Percentiles rank a stretch among this genome's conserved stretches.
These are phyloP conservation scores for Capsicum pubescens DNA, from an alignment of 257 asterid species.

Conservation along the genomic window DNA sequence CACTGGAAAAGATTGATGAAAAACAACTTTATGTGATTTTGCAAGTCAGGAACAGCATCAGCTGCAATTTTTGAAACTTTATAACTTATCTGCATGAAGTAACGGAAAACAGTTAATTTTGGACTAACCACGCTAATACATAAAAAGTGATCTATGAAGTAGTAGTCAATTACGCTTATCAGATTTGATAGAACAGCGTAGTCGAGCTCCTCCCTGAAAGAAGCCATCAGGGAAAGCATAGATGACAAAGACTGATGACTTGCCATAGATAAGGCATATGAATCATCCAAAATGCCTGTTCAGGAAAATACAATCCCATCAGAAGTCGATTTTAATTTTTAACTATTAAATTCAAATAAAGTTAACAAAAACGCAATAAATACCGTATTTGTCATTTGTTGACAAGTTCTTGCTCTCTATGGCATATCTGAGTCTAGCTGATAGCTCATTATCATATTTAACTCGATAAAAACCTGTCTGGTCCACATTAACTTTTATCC, in stretches of 20 bases:
- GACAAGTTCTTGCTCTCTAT: constrained; percentile 76
- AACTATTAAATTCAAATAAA: constrained; percentile 2
- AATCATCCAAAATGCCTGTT: constrained; percentile 90
- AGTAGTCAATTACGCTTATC: constrained; percentile 61
- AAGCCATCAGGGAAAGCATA: constrained; percentile 82
- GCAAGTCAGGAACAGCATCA: constrained; percentile 77
- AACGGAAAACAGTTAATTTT: constrained; percentile 26
- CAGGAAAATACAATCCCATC: constrained; percentile 38
- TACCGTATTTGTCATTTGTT: constrained; percentile 81
- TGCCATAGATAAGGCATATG: constrained; percentile 79
- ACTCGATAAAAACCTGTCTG: constrained; percentile 89
- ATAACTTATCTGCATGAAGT: constrained; percentile 64
- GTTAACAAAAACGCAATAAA: constrained; percentile 24
- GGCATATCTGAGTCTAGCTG: constrained; percentile 82
- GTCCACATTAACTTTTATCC: constrained; percentile 84
- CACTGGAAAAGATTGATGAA: constrained; percentile 83
- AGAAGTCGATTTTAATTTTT: constrained; percentile 14
- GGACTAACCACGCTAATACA: constrained; percentile 11
- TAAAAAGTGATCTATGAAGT: constrained; percentile 26
- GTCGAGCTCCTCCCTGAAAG: constrained; percentile 81
- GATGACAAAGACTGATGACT: constrained; percentile 80
- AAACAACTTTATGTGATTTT: constrained; percentile 65
- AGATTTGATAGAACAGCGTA: constrained; percentile 80
- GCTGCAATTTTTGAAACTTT: constrained; percentile 68
- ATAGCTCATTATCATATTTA: constrained; percentile 81